Evolutionary conservation across 129 eudicot genomes (phyloP), one percentile per base, ranked within the genome.

Genomic region (Lonicera japonica): DNA sequence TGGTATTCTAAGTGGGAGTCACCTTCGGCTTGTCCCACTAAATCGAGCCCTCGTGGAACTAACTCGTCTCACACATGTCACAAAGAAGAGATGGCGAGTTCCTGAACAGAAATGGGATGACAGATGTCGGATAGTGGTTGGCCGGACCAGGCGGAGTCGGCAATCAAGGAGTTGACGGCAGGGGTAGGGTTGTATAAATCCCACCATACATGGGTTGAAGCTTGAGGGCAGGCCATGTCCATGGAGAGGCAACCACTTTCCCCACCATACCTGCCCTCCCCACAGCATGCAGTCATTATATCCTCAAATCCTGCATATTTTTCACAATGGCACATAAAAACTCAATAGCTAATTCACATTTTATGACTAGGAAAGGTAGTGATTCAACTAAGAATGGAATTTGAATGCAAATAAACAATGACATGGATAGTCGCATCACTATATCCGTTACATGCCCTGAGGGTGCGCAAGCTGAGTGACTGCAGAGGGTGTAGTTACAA

Each of bases 61-160:
- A n/a, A n/a, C n/a, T n/a, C n/a, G n/a, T n/a, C n/a, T 29, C 6
- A 29, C 36, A 29, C 36, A 6, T 29, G 36, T 29, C 36, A 29
- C 6, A 68, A 43, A 45, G 72, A 70, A 48, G 62, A 77, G 12
- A 70, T 25, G 50, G 16, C 16, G 51, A 77, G 73, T 52, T 73
- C 50, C 53, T 74, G 82, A 54, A 87, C 54, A 29, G 79, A 75
- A 25, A 68, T 40, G 22, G 95, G 87, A 16, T 77, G 88, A 75
- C 87, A 80, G 1, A 78, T 70, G 77, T 75, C 66, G 3, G 77
- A 55, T 62, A 83, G 43, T 14, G 74, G 65, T 18, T 67, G 41
- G 70, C 85, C 87, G 0, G 81, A 75, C 90, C 95, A 87, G 18
- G 78, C 80, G 1, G 92, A 84, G 62, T 84, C 82, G 29, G 86